Percentiles rank a stretch among this genome's conserved stretches.
Conservation (phyloP, 345 rosid genomes). For the Salix suchowensis region DNA sequence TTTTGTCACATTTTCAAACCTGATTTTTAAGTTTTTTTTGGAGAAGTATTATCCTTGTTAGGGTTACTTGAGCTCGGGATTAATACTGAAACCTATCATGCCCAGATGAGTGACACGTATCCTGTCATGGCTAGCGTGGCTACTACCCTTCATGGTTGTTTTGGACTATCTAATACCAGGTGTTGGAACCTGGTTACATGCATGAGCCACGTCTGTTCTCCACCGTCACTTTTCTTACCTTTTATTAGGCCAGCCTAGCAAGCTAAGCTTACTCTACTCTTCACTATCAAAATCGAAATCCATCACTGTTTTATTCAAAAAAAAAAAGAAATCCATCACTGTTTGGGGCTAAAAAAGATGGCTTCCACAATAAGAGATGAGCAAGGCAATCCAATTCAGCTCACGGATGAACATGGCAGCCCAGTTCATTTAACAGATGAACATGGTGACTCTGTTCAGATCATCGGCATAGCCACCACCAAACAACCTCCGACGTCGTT, state of each 20-base stretch:
- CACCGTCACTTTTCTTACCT: neutral
- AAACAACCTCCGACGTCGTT: neutral
- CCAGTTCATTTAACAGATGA: constrained; percentile 33
- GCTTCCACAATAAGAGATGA: constrained; percentile 53
- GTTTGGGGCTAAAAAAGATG: neutral
- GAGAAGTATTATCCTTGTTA: no score
- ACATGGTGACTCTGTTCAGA: constrained; percentile 36
- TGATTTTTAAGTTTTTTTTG: no score
- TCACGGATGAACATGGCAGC: constrained; percentile 48
- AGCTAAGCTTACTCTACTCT: neutral
- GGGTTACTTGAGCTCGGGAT: no score
- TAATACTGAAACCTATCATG: neutral
- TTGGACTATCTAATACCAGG: neutral
- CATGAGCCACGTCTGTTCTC: neutral
- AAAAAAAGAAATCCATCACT: neutral
- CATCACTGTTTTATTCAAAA: neutral
- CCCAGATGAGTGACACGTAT: neutral
- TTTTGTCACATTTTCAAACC: no score
- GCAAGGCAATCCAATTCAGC: constrained; percentile 45
- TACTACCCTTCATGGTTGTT: neutral
- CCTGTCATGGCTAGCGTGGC: neutral
- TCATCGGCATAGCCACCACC: constrained; percentile 50
- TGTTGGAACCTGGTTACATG: neutral
- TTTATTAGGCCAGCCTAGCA: neutral
- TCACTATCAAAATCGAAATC: neutral